Evolutionary conservation across 2,329 filamentous ascomycete species (phyloP), one percentile per base, ranked within the genome.

Genomic region (Fusarium siculi): DNA sequence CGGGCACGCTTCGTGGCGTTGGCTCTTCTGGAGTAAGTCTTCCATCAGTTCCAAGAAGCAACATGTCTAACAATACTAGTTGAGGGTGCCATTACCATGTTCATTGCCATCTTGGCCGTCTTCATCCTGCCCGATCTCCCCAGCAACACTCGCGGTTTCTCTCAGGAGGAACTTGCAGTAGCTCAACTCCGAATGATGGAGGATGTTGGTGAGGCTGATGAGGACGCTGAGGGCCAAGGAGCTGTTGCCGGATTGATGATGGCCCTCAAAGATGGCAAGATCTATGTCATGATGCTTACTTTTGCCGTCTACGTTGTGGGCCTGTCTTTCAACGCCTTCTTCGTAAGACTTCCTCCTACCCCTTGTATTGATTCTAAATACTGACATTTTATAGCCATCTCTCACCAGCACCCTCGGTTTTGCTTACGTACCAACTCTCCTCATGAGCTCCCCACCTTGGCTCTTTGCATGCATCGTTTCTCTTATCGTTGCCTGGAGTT

Each of bases 261-360:
- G 86, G 88, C 89, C 0, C 76, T 90, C 55, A 89, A 87, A 78
- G 90, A 92, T 68, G n/a, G 81, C 70, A 91, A 91, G 82, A 89
- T 91, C 68, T 92, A 90, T 76, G 75, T 91, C 66, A 88, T 91
- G 87, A 90, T 90, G 85, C 64, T 91, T 11, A 89, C 88, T 2
- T 87, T 91, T 64, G 89, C 87, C 5, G 87, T 88, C 9, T 91
- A 91, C 66, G 88, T 91, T 11, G 84, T 90, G 9, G 89, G 89
- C 4, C 79, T 85, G 46, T 87, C 87, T 0, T 90, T 89, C 79
- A 89, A 89, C 71, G 87, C 87, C 46, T 91, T 89, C 79, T 90
- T 90, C 80, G 66, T 69, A 70, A 70, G 66, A 18, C 12, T 10
- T 36, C n/a, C 14, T 65, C 9, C 4, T 10, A 7, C 1, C 7